phyloP scores from a whole-genome alignment of 345 rosid genomes.

The Geranium rotundifolium region DNA sequence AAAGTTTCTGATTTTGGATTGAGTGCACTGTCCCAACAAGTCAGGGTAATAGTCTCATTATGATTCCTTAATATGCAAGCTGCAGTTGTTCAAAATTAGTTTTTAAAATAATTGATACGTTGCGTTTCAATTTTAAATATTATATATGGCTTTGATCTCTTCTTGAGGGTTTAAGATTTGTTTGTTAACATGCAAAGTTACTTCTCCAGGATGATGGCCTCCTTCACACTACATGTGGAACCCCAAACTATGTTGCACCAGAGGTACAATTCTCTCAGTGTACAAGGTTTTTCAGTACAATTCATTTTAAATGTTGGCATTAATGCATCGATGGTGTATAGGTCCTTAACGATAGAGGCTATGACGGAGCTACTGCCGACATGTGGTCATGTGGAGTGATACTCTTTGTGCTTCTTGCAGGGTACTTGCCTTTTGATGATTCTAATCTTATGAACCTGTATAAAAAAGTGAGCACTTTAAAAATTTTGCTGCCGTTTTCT shows the following conservation, averaged over 20 bases:
- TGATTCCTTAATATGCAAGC: background rate
- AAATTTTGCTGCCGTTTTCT: constrained; percentile 9
- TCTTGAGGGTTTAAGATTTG: background rate
- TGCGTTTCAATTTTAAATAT: background rate
- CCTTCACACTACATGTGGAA: constrained; percentile 95
- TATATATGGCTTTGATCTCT: background rate
- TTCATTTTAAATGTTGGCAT: background rate
- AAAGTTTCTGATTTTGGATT: constrained; percentile 96
- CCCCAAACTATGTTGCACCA: constrained; percentile 97
- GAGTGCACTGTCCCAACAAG: constrained; percentile 93
- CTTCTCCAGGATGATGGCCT: constrained; percentile 79
- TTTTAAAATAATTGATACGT: no score
- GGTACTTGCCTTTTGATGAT: constrained; percentile 99
- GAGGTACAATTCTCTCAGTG: constrained; percentile 42
- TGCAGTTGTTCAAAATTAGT: no score
- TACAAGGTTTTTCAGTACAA: background rate
- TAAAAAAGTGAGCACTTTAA: constrained; percentile 68
- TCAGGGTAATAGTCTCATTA: constrained; percentile 46
- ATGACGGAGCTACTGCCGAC: constrained; percentile 94
- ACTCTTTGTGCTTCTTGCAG: constrained; percentile 92
- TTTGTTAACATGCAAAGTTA: constrained; percentile 11
- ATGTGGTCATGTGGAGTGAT: constrained; percentile 98
- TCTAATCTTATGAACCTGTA: constrained; percentile 89
- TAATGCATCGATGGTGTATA: constrained; percentile 19
- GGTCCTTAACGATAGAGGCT: constrained; percentile 94